Conservation (phyloP, 73 alveolate genomes). For the Paraurostyla sp. region DNA sequence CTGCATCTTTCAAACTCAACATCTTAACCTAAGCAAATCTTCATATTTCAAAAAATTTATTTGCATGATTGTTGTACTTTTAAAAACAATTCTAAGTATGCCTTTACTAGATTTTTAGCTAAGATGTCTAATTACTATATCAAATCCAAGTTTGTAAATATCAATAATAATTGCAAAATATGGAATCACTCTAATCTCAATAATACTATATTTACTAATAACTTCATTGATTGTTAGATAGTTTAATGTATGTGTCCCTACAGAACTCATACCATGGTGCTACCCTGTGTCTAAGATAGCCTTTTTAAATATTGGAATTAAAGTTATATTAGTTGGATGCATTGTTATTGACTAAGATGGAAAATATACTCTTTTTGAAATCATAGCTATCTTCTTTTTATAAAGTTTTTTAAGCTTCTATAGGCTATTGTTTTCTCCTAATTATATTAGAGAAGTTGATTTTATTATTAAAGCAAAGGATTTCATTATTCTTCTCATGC, state of each 20-base stretch:
- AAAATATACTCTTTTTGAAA: neutral
- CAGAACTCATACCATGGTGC: slow-evolving; percentile 14
- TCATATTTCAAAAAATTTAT: neutral
- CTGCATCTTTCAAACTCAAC: neutral
- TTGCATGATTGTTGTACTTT: neutral
- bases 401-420: neutral
- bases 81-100: neutral
- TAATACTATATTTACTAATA: neutral
- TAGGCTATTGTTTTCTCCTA: slow-evolving; percentile 5
- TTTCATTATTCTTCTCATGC: neutral
- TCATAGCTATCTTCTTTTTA: neutral
- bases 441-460: neutral
- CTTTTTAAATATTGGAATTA: neutral
- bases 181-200: neutral
- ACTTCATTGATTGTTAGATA: neutral
- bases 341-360: neutral
- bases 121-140: neutral
- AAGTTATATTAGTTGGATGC: neutral
- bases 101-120: neutral
- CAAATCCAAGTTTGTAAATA: neutral
- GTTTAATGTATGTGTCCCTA: slow-evolving; percentile 17
- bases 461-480: neutral
- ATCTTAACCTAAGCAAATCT: neutral
- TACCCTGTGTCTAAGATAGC: neutral
- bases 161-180: neutral